Base-by-base conservation (phyloP, 257 asterid species). In the Paraleonurus japonicus region DNA sequence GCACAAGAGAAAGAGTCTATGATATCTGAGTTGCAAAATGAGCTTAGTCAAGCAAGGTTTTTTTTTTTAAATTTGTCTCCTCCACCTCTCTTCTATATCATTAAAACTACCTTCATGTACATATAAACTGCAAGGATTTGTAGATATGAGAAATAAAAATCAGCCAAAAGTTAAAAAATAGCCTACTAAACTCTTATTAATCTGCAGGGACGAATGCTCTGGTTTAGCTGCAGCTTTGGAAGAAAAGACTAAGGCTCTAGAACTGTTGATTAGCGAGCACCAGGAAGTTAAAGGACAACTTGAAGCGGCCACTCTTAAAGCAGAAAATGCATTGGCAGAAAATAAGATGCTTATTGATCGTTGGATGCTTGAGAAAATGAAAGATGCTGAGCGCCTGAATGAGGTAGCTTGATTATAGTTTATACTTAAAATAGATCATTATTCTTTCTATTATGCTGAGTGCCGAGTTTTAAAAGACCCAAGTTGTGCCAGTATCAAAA, bases 331-430 rank as follows among this genome's bases (percentile, higher is more conserved):
- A 12, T 90, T 83, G 81, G 85, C 93, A 2, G 99, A 95, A 80
- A 92, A 89, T 80, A 91, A 88, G 83, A 87, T 75, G 81, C 81
- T 95, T 75, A 78, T 95, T 74, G 99, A 95, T 72, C 95, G 96
- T 58, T 88, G 95, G 93, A 85, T 95, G 96, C 74, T 92, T 75
- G 92, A 85, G 77, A 95, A 92, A 79, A 95, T 92, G 97, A 83
- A 89, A 80, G 96, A 92, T 63, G 96, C 99, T 70, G 99, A 92
- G 67, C 93, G 92, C 66, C 84, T 95, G 37, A 95, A 95, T 61
- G 97, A 95, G 96, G 99, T 91, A 81, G 30, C 22, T 27, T 65
- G 4, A 20, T 50, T 53, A 51, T 64, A 39, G 33, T 39, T 69
- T 28, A 61, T 45, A 22, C 37, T 24, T n/a, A 41, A 13, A 33